Evolutionary conservation across 306 rosid species (phyloP), one percentile per base, ranked within the genome.

Genomic region (Cicer chorassanicum): DNA sequence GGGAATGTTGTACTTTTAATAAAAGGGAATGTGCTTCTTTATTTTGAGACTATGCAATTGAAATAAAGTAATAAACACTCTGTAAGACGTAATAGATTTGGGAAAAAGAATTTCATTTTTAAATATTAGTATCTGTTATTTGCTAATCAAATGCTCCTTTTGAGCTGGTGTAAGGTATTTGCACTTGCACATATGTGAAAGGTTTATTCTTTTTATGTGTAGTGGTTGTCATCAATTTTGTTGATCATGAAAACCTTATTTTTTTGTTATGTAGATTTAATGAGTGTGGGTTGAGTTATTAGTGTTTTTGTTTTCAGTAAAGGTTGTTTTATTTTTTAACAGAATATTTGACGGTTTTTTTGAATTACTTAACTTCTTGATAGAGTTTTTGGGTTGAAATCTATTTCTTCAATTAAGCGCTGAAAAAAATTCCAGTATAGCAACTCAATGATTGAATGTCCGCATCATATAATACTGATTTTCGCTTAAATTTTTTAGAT

Each of bases 391-490:
- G 34, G 39, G 56, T 49, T 39, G 29, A 60, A 59, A 48, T 64
- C 42, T 63, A 16, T 62, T 69, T 63, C 61, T 66, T 68, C 69
- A 56, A 29, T 70, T 46, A 55, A 45, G 18, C 16, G 16, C 10
- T 4, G 14, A 65, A 46, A 43, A 65, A 43, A 66, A n/a, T 77
- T 63, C 77, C 41, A 71, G 73, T 15, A 34, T 40, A 74, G 11
- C 57, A 44, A 42, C 29, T 74, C 49, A 34, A 34, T 75, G 21
- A 68, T 69, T 68, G 77, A 75, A 48, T 48, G 54, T 13, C 54
- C n/a, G 8, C 16, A 2, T 48, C 54, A 48, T 48, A 48, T 48
- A 48, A 13, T 48, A 48, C 54, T 48, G 54, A 13, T 5, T 48
- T 48, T 13, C 54, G 36, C 36, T 29, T 29, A 21, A 40, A 1